These are phyloP conservation scores for Castanea sativa DNA, from an alignment of 306 rosid genomes.

Conservation along the genomic window DNA sequence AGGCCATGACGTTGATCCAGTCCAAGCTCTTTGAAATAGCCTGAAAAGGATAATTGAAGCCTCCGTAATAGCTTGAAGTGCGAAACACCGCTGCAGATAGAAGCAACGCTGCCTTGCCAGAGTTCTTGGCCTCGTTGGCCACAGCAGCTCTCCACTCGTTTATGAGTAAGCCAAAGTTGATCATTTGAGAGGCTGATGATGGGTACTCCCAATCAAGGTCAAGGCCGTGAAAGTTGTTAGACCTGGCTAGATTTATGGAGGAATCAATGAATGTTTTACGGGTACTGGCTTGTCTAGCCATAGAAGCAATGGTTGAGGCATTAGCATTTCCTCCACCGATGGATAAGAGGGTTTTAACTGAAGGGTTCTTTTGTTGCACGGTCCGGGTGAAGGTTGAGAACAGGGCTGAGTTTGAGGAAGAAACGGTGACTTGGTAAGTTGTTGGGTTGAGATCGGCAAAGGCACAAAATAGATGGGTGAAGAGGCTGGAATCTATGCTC, in stretches of 20 bases:
- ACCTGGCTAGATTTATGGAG: conserved; percentile 29
- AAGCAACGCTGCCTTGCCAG: conserved; percentile 13
- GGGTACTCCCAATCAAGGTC: conserved; percentile 51
- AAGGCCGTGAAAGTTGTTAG: conserved; percentile 36
- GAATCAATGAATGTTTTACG: conserved; percentile 41
- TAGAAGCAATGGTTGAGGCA: conserved; percentile 20
- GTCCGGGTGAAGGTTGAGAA: conserved; percentile 42
- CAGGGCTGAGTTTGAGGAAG: conserved; percentile 19
- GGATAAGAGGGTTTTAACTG: conserved; percentile 42
- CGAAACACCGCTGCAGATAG: conserved; percentile 33
- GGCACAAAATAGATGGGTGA: conserved; percentile 70
- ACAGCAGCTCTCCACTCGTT: conserved; percentile 38
- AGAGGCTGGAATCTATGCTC: conserved; percentile 42
- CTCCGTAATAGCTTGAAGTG: conserved; percentile 17
- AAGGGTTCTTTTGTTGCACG: conserved; percentile 34
- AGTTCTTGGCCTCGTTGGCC: conserved; percentile 12
- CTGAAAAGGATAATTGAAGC: conserved; percentile 9
- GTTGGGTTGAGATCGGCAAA: conserved; percentile 35
- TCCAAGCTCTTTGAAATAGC: conserved; percentile 24
- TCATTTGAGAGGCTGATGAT: conserved; percentile 17
- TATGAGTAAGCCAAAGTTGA: conserved; percentile 37
- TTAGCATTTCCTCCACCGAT: conserved; percentile 40
- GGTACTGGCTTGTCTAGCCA: conserved; percentile 32
- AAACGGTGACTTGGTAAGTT: conserved; percentile 32
- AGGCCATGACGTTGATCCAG: conserved; percentile 42